Evolutionary conservation across 2,329 filamentous ascomycete species (phyloP).

Genomic region (Ceratocystis papillata): DNA sequence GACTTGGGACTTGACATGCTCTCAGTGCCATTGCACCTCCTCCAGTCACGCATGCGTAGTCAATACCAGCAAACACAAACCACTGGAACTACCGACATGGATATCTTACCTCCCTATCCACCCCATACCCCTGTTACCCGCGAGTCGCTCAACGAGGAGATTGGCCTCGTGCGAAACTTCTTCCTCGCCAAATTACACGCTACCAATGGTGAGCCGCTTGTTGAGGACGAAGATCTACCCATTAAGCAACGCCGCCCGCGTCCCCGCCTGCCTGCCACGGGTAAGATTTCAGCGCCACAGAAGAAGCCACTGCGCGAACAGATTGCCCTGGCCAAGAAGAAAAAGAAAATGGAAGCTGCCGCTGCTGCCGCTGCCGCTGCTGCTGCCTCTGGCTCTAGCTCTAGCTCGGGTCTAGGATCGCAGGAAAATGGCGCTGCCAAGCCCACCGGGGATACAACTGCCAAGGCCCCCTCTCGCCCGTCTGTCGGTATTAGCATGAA

Average conservation of each 20-base stretch:
- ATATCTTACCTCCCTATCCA: conserved; percentile 57
- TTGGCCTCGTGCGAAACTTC: conserved; percentile 82
- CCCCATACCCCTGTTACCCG: conserved; percentile 67
- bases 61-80: conserved; percentile 67
- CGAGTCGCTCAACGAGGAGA: conserved; percentile 66
- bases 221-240: conserved; percentile 92
- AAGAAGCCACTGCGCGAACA: conserved; percentile 76
- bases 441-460: background rate
- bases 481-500: conserved; percentile 21
- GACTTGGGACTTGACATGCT: conserved; percentile 82
- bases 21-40: conserved; percentile 83
- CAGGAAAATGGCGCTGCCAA: background rate
- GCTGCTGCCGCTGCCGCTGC: conserved; percentile 24
- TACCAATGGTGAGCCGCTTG: conserved; percentile 52
- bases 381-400: background rate
- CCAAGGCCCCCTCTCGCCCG: conserved; percentile 20
- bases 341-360: conserved; percentile 60
- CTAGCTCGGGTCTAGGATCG: background rate
- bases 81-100: conserved; percentile 47
- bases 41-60: conserved; percentile 81
- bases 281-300: conserved; percentile 76
- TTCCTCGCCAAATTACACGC: conserved; percentile 81
- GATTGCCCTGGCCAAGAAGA: conserved; percentile 74
- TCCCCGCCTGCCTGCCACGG: conserved; percentile 57
- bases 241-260: conserved; percentile 73